phyloP scores from a whole-genome alignment of 2,329 filamentous ascomycete genomes.

The Metarhizium rileyi region DNA sequence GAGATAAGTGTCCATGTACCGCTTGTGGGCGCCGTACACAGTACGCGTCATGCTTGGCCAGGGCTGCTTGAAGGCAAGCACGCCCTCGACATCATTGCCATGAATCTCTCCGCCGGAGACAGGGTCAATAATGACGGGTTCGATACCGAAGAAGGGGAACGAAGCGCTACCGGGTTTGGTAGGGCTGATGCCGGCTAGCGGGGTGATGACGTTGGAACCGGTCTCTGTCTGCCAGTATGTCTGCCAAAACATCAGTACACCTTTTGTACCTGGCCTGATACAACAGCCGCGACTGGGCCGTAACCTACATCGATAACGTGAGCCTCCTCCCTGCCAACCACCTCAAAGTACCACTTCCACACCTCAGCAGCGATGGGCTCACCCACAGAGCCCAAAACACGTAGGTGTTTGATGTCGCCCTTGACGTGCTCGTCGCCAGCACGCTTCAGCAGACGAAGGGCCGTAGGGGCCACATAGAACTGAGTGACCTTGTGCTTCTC shows the following conservation, averaged over 20 bases:
- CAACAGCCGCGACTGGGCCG: not conserved
- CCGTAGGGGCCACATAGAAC: constrained; percentile 96
- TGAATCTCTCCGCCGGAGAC: constrained; percentile 87
- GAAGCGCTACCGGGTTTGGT: constrained; percentile 96
- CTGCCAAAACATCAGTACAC: constrained; percentile 34
- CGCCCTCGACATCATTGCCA: constrained; percentile 95
- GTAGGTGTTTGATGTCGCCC: constrained; percentile 77
- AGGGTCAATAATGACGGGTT: constrained; percentile 94
- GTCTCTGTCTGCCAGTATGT: constrained; percentile 99
- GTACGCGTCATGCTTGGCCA: constrained; percentile 99
- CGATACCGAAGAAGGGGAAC: constrained; percentile 95
- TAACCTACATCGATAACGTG: constrained; percentile 82
- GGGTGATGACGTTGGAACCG: constrained; percentile 90
- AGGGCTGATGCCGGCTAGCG: constrained; percentile 83
- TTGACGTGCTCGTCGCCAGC: constrained; percentile 90
- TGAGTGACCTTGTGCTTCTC: constrained; percentile 92
- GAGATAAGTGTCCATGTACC: constrained; percentile 97
- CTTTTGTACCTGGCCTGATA: not conserved
- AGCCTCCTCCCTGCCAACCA: constrained; percentile 84
- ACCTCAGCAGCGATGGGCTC: constrained; percentile 97
- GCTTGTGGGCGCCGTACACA: constrained; percentile 94
- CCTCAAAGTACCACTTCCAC: constrained; percentile 99
- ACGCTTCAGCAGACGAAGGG: constrained; percentile 85
- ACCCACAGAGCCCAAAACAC: constrained; percentile 87
- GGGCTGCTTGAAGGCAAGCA: constrained; percentile 91